Evolutionary conservation across 768 basidiomycete genomes (phyloP), one percentile per base, ranked within the genome.

Genomic region (Agaricus blazei): DNA sequence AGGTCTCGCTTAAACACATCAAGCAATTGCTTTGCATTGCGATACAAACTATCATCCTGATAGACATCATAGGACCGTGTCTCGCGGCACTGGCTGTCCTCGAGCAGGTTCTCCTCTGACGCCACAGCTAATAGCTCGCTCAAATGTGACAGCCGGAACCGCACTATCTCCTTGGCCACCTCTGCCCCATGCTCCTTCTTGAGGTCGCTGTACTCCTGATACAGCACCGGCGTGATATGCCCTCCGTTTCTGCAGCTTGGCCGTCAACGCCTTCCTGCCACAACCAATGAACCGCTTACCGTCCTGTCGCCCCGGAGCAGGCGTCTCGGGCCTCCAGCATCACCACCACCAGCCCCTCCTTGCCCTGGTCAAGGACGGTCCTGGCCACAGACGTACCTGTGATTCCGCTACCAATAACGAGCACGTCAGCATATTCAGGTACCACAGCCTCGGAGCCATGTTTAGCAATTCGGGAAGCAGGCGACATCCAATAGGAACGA

Each of bases 241-340:
- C 88, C 87, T 1, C 87, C 87, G 56, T 88, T 89, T 60, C 87
- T 86, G 19, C 15, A 60, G 54, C 40, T 45, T 27, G 9, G 40
- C 27, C 14, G 19, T 43, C 48, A 43, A 29, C 40, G n/a, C 3
- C 12, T 8, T 34, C 26, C 19, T 19, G 19, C 19, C 19, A 19
- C 19, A 19, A 19, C 19, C 19, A 51, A 26, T 56, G 9, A 42
- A 46, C 47, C 19, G 36, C 73, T n/a, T 55, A 83, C 85, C 87
- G 75, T 37, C 81, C 88, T 0, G 87, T 88, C 6, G 88, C 88
- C 1, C 88, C 88, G 0, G 85, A 87, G 62, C 88, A 90, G 0
- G 75, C 75, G 9, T 88, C 87, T 52, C 93, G 71, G 3, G 92
- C 93, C 61, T 96, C 93, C 23, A 96, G 75, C 74, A 93, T 84